Conservation (phyloP, 2,329 filamentous ascomycete genomes). For the Macrophomina pseudophaseolina region DNA sequence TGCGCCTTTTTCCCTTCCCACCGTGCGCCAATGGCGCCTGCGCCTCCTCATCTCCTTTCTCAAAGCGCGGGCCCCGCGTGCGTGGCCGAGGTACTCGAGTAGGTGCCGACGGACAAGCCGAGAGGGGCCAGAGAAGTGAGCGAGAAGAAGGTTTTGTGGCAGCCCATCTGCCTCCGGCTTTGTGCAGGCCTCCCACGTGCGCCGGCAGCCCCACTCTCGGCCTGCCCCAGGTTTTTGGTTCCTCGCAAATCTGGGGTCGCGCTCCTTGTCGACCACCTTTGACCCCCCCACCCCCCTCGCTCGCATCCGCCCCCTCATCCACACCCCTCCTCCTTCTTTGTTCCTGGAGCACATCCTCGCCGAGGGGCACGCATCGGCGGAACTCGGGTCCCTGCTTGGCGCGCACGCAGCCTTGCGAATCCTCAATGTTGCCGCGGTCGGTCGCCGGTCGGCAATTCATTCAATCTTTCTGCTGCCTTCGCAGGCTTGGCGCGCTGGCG, state of each 20-base stretch:
- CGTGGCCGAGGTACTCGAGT: conserved; percentile 1
- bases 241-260: conserved; percentile 21
- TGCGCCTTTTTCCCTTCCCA: background rate
- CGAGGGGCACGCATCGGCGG: background rate
- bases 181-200: conserved; percentile 22
- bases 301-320: background rate
- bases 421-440: background rate
- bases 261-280: conserved; percentile 3
- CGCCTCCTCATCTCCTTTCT: background rate
- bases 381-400: conserved; percentile 13
- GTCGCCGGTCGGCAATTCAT: background rate
- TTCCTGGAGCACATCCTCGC: too few species aligned
- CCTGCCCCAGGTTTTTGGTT: conserved; percentile 7
- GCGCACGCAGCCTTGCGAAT: background rate
- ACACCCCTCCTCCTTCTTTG: background rate
- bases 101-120: conserved; percentile 8
- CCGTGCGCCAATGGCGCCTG: conserved; percentile 4
- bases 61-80: background rate
- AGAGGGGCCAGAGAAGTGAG: background rate
- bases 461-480: background rate
- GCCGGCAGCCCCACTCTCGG: conserved; percentile 3
- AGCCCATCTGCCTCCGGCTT: background rate
- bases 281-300: background rate
- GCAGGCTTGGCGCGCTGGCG: background rate
- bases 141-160: conserved; percentile 12